phyloP scores from a whole-genome alignment of 768 basidiomycete species.

The Daedalea quercina region DNA sequence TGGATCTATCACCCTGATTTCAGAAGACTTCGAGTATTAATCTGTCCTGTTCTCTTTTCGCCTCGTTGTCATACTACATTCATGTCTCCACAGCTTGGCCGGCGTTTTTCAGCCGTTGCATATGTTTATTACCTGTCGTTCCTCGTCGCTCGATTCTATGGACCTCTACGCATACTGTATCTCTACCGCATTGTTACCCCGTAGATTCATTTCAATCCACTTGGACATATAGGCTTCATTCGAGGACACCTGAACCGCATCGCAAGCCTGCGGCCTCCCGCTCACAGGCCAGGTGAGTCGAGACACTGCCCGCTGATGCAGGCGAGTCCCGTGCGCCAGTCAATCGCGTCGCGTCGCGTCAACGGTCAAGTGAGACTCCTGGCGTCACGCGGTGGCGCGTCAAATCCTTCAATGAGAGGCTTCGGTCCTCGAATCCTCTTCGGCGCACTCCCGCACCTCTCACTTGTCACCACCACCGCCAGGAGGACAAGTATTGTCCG shows the following conservation, averaged over 20 bases:
- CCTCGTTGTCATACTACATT: neutral
- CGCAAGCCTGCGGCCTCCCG: no score
- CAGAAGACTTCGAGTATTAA: slow-evolving; percentile 65
- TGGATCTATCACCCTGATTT: slow-evolving; percentile 53
- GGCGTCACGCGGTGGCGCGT: no score
- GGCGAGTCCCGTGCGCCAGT: no score
- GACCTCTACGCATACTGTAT: neutral
- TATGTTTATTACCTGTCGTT: neutral
- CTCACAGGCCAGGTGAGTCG: no score
- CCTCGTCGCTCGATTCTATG: neutral
- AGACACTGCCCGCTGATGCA: no score
- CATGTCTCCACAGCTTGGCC: neutral
- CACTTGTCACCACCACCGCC: neutral
- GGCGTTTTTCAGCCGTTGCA: neutral
- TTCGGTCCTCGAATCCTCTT: no score
- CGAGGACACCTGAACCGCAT: no score
- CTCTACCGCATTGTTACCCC: neutral
- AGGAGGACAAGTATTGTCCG: no score
- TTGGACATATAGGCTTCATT: no score
- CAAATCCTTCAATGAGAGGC: no score
- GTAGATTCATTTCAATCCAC: neutral
- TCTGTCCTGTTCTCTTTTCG: neutral
- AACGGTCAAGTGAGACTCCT: no score
- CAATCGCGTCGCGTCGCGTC: no score
- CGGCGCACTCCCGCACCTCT: neutral